Base-by-base conservation (phyloP, 148 eudicot species). In the Rhododendron mucronatum region DNA sequence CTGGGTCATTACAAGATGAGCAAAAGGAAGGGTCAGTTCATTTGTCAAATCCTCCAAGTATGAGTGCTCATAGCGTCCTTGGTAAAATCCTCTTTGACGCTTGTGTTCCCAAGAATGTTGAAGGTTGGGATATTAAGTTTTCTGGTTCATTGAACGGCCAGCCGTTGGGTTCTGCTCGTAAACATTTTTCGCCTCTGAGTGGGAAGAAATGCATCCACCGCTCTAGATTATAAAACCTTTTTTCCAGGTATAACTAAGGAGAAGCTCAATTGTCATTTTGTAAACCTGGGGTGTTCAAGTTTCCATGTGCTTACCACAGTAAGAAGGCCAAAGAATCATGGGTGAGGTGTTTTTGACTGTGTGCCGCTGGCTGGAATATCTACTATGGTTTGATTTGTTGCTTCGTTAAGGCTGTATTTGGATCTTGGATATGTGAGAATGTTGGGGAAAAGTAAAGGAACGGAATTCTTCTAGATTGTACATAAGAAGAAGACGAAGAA, bases 121-220 rank as follows among this genome's bases (percentile, higher is more conserved):
- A 94, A 86, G 96, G 96, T 61, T 94, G 95, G 96, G 96, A 92
- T 84, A 91, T 92, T 71, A 92, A 91, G 79, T 92, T 91, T 84
- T 89, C 90, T 10, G 88, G 89, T 57, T 89, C 90, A n/a, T 80
- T 90, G 85, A 92, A 92, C 55, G 90, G 90, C 13, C 89, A 88
- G 80, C 92, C 94, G 11, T 84, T 88, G 12, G 89, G 90, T 79
- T 90, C 92, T 81, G 90, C 87, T 20, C 81, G 87, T 15, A 90
- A 84, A 69, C 79, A 83, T 59, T 90, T 71, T 67, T 26, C 92
- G 4, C 89, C 89, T 6, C 83, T 87, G 26, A 82, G 81, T 18
- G 85, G 88, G 39, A 53, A 87, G 18, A 92, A 89, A 86, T 61
- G 84, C 85, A 67, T 90, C 33, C 84, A 86, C 16, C 89, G 89